Evolutionary conservation across 768 basidiomycete species (phyloP), one percentile per base, ranked within the genome.

Genomic region (Pisolithus tinctorius): DNA sequence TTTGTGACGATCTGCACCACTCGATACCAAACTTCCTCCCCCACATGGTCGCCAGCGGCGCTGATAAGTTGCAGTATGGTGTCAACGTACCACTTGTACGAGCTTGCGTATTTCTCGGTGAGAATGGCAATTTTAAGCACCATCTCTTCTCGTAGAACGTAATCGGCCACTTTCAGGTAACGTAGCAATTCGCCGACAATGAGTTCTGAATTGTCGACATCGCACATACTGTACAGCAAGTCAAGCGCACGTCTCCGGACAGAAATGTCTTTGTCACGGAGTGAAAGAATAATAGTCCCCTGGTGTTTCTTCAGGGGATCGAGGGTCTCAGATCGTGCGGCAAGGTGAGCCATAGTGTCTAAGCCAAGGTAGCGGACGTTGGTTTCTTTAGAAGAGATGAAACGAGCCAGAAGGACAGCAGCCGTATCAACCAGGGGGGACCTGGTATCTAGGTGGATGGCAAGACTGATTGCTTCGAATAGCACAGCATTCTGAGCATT

Each of bases 11-110:
- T 97, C 65, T 97, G 96, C 26, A 99, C 88, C 46, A 99, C 93
- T 48, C 96, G 89, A 69, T 96, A 98, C 96, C 96, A 99, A 31
- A 99, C 96, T 73, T 98, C 96, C 57, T 98, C 95, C 43, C 96
- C 96, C 48, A 99, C 95, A 64, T 99, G 93, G 63, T 99, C 96
- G 49, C 96, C 96, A 10, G 96, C 96, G 38, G 93, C 86, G 63
- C 88, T 91, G 65, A 99, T 95, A 51, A 99, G 81, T 63, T 93
- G 87, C 59, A 99, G 72, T 63, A 98, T 91, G 58, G 93, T 99
- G 69, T 99, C 95, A 51, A 99, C 91, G 74, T 99, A 98, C 94
- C 94, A 95, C 71, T 94, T 93, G 70, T 95, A 96, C 49, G 91
- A 96, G 50, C 82, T 88, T 23, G 96, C 96, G 62, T 97, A 97